Conservation (phyloP, 2,329 filamentous ascomycete genomes). For the Ascocoryne sarcoides region DNA sequence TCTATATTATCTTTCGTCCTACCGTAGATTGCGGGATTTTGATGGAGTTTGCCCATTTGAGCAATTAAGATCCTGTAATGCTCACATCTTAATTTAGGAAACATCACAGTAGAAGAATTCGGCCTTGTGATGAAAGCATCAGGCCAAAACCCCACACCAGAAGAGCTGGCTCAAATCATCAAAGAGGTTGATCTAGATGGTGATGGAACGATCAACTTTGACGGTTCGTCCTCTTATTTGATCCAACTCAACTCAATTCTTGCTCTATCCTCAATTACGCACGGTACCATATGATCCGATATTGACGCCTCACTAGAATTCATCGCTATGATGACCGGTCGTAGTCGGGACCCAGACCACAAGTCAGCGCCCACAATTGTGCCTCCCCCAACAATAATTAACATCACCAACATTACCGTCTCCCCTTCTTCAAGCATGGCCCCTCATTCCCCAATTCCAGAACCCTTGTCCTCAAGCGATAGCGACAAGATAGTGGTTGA, state of each 20-base stretch:
- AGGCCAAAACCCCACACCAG: slow-evolving; percentile 27
- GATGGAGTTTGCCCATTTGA: no score
- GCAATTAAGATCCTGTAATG: no score
- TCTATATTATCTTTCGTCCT: no score
- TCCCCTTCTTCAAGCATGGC: slow-evolving; percentile 1
- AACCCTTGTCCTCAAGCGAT: background rate
- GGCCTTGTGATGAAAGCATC: slow-evolving; percentile 30
- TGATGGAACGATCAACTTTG: slow-evolving; percentile 33
- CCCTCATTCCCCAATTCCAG: background rate
- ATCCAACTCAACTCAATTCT: slow-evolving; percentile 1
- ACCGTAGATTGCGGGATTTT: no score
- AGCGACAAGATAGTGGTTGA: background rate
- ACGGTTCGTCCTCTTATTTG: slow-evolving; percentile 22
- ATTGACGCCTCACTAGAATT: slow-evolving; percentile 26
- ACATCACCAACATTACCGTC: background rate
- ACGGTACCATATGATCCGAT: background rate
- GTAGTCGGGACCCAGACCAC: slow-evolving; percentile 22
- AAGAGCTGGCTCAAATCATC: slow-evolving; percentile 32
- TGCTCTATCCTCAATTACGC: background rate
- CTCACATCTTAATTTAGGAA: no score
- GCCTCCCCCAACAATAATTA: background rate
- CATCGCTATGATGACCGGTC: slow-evolving; percentile 36
- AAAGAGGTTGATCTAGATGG: slow-evolving; percentile 33
- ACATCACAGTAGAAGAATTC: slow-evolving; percentile 32
- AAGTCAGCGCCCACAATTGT: slow-evolving; percentile 11